Percentiles rank a stretch among this genome's conserved stretches.
These are phyloP conservation scores for Fraxinus floribunda DNA, from an alignment of 305 asterid genomes.

Conservation along the genomic window DNA sequence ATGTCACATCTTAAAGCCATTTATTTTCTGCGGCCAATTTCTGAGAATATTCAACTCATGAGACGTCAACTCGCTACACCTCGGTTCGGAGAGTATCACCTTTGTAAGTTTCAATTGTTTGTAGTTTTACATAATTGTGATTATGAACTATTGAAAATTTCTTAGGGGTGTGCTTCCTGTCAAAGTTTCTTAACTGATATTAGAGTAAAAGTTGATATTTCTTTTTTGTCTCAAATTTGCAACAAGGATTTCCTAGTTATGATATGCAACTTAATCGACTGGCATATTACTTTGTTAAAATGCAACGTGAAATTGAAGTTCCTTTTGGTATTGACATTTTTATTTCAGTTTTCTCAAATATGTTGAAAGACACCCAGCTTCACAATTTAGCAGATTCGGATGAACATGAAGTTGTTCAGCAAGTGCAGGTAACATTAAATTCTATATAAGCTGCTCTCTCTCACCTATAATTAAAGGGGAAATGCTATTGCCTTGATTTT, in stretches of 20 bases:
- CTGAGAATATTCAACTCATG: conserved; percentile 79
- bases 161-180: conserved; percentile 5
- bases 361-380: conserved; percentile 92
- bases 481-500: background rate
- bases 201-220: background rate
- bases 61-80: conserved; percentile 86
- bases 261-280: background rate
- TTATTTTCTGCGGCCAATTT: conserved; percentile 86
- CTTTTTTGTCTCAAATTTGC: conserved; percentile 2
- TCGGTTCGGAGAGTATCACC: conserved; percentile 95
- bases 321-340: conserved; percentile 24
- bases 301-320: conserved; percentile 20
- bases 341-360: conserved; percentile 85
- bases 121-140: conserved; percentile 4
- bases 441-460: conserved; percentile 4
- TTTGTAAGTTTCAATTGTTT: conserved; percentile 56
- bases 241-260: background rate
- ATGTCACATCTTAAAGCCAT: conserved; percentile 99
- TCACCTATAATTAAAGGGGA: background rate
- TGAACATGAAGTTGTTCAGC: conserved; percentile 87
- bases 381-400: conserved; percentile 94
- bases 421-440: conserved; percentile 68
- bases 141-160: background rate
- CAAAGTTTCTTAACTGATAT: background rate
- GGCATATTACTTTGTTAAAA: conserved; percentile 15